These are phyloP conservation scores for Paraphaeosphaeria sporulosa DNA, from an alignment of 2,329 filamentous ascomycete genomes.

Conservation along the genomic window DNA sequence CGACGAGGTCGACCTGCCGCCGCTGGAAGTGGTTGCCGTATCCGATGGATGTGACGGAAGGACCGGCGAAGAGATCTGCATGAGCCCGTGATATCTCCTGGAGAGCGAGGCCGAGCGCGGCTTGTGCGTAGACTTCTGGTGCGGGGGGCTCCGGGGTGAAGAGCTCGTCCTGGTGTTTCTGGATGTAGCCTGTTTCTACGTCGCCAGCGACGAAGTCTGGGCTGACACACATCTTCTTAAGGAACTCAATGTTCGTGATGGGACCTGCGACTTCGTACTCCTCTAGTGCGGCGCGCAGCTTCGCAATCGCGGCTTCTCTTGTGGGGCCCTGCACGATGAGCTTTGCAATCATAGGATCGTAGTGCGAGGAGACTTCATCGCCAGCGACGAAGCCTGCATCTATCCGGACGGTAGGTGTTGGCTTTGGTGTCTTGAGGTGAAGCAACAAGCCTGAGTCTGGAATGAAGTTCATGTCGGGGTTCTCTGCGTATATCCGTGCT, in stretches of 20 bases:
- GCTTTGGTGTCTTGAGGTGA: constrained; percentile 77
- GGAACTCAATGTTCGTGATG: constrained; percentile 94
- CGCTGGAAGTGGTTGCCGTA: constrained; percentile 69
- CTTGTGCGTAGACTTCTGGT: constrained; percentile 84
- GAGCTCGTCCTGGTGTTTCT: constrained; percentile 82
- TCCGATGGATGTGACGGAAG: constrained; percentile 52
- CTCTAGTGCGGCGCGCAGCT: constrained; percentile 79
- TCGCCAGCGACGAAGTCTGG: constrained; percentile 84
- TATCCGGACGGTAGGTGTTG: constrained; percentile 79
- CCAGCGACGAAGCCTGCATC: constrained; percentile 93
- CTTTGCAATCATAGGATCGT: constrained; percentile 99
- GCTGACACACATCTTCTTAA: constrained; percentile 85
- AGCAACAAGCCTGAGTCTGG: constrained; percentile 90
- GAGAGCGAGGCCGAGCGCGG: constrained; percentile 76
- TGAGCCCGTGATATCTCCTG: constrained; percentile 45
- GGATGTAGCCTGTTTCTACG: constrained; percentile 96
- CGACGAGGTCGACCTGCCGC: constrained; percentile 66
- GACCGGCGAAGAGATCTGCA: constrained; percentile 52
- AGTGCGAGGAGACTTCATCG: constrained; percentile 90
- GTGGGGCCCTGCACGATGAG: constrained; percentile 87
- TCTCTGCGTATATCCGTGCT: constrained; percentile 95
- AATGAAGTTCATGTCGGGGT: constrained; percentile 88
- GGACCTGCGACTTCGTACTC: constrained; percentile 93
- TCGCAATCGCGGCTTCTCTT: constrained; percentile 81
- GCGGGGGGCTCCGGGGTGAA: constrained; percentile 70